phyloP scores from a whole-genome alignment of 164 flowering plant genomes.

The Cinnamomum chago region DNA sequence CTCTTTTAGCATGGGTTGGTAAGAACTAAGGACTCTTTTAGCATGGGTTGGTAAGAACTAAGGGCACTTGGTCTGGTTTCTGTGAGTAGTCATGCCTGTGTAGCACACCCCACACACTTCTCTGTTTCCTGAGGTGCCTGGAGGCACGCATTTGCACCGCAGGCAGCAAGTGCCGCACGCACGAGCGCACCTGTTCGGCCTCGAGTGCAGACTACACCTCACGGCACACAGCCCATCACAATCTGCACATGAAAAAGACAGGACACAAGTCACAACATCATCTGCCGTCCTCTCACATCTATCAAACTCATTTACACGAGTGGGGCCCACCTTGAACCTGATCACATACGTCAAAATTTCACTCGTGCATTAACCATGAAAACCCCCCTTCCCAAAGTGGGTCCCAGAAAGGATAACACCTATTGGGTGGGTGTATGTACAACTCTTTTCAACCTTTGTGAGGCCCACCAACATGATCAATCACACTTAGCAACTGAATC shows the following conservation, averaged over 20 bases:
- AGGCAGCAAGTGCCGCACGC: slow-evolving; percentile 23
- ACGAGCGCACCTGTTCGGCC: slow-evolving; percentile 19
- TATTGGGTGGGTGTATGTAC: background rate
- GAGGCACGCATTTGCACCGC: slow-evolving; percentile 27
- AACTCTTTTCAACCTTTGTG: background rate
- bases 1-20: no score
- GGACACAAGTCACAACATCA: no score
- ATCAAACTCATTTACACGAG: background rate
- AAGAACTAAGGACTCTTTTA: background rate
- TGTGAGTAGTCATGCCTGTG: slow-evolving; percentile 23
- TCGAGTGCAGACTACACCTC: slow-evolving; percentile 20
- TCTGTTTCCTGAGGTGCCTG: slow-evolving; percentile 22
- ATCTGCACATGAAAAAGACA: slow-evolving; percentile 5
- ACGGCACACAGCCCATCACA: slow-evolving; percentile 12
- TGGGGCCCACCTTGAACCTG: background rate
- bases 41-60: background rate
- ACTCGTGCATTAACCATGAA: background rate
- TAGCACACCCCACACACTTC: slow-evolving; percentile 24
- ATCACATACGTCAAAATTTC: background rate
- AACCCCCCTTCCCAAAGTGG: background rate
- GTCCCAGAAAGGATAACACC: background rate
- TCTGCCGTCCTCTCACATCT: background rate
- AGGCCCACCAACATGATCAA: no score
- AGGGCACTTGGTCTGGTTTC: slow-evolving; percentile 22
- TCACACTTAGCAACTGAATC: no score